Conservation (phyloP, 2,329 filamentous ascomycete genomes). For the Alternaria angustiovoidea region DNA sequence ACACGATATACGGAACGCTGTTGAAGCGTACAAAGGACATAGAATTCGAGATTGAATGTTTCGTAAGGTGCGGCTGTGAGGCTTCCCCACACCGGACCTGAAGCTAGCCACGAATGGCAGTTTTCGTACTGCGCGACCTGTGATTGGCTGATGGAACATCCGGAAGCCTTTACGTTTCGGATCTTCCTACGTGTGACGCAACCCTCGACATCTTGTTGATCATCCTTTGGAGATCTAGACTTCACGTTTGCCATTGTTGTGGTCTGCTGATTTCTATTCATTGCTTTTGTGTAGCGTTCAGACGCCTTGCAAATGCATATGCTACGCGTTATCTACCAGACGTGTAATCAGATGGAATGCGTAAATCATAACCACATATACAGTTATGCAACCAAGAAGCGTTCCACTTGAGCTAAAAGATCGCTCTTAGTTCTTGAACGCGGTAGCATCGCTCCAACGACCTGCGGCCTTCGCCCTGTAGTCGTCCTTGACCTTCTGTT, state of each 20-base stretch:
- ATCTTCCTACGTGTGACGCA: slow-evolving; percentile 5
- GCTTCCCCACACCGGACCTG: slow-evolving; percentile 14
- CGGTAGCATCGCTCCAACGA: slow-evolving; percentile 51
- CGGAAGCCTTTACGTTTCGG: slow-evolving; percentile 1
- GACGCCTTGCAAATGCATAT: slow-evolving; percentile 13
- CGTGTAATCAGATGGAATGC: slow-evolving; percentile 8
- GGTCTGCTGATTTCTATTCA: slow-evolving; percentile 8
- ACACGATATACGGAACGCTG: slow-evolving; percentile 6
- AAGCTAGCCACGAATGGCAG: slow-evolving; percentile 19
- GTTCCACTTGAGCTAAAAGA: background rate
- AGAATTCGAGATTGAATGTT: slow-evolving; percentile 8
- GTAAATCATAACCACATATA: slow-evolving; percentile 6
- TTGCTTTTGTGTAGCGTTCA: slow-evolving; percentile 11
- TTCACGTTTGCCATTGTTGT: background rate
- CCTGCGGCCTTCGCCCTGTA: slow-evolving; percentile 55
- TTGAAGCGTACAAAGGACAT: slow-evolving; percentile 16
- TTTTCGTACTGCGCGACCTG: slow-evolving; percentile 23
- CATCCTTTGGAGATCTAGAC: background rate
- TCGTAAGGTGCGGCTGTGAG: slow-evolving; percentile 20
- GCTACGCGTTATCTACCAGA: slow-evolving; percentile 7
- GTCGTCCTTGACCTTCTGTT: slow-evolving; percentile 57
- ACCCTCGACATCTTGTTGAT: background rate
- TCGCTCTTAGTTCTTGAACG: slow-evolving; percentile 36
- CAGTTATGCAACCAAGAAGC: background rate
- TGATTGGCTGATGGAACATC: slow-evolving; percentile 20